These are phyloP conservation scores for Yamadazyma kitorensis DNA, from an alignment of 805 yeast species.

Conservation along the genomic window DNA sequence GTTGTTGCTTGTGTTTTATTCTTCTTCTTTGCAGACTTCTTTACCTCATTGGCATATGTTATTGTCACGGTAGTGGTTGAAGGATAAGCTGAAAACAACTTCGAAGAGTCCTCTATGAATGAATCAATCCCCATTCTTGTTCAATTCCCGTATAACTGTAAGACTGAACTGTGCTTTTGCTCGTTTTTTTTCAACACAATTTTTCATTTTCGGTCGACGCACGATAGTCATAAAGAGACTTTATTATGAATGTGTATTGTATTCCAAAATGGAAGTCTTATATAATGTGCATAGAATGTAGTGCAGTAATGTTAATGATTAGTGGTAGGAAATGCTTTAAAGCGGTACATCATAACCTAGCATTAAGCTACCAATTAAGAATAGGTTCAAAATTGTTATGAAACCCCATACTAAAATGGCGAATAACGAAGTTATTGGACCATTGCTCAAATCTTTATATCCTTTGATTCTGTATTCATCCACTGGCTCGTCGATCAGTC, in stretches of 20 bases:
- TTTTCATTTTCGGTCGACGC: too few relatives aligned
- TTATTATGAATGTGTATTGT: too few relatives aligned
- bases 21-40: conserved; percentile 18
- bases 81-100: conserved; percentile 37
- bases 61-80: conserved; percentile 32
- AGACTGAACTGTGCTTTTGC: not conserved
- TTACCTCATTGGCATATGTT: conserved; percentile 31
- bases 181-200: not conserved
- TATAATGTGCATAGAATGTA: not conserved
- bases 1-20: too few relatives aligned
- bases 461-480: conserved; percentile 24
- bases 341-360: conserved; percentile 29
- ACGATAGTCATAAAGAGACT: too few relatives aligned
- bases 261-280: too few relatives aligned
- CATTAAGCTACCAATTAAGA: conserved; percentile 48
- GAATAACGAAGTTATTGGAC: conserved; percentile 47
- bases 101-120: conserved; percentile 15
- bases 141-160: too few relatives aligned
- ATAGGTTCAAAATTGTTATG: conserved; percentile 69
- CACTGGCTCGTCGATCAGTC: too few relatives aligned
- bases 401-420: conserved; percentile 68
- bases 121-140: conserved; percentile 11
- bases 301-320: too few relatives aligned
- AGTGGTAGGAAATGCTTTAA: too few relatives aligned
- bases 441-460: conserved; percentile 68